Conservation (phyloP, 192 early-diverging fungal species). For the Rhizophlyctis rosea region DNA sequence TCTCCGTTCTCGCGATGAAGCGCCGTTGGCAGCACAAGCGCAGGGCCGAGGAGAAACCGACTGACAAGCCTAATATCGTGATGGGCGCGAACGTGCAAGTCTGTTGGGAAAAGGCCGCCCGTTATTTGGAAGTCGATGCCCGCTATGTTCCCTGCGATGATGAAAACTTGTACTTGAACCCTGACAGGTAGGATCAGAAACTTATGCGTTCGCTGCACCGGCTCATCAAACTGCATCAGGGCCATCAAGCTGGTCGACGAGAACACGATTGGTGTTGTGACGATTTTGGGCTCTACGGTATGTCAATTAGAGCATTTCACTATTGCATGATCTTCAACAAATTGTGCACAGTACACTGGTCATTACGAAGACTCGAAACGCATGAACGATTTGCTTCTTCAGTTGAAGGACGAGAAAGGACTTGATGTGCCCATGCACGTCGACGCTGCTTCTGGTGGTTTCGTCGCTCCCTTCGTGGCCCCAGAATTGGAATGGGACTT, state of each 20-base stretch:
- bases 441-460: constrained; percentile 81
- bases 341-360: constrained; percentile 58
- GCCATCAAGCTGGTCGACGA: constrained; percentile 72
- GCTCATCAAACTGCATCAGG: no score
- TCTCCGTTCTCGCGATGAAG: constrained; percentile 76
- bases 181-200: no score
- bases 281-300: constrained; percentile 69
- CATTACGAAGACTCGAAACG: constrained; percentile 75
- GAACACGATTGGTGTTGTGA: constrained; percentile 78
- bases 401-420: constrained; percentile 57
- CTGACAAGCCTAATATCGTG: constrained; percentile 74
- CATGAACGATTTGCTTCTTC: constrained; percentile 60
- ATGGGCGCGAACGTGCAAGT: constrained; percentile 76
- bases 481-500: constrained; percentile 76
- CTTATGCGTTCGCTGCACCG: no score
- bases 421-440: constrained; percentile 79
- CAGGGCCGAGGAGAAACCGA: constrained; percentile 57
- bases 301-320: neutral
- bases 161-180: constrained; percentile 52
- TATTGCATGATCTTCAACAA: neutral
- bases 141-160: constrained; percentile 61
- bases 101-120: constrained; percentile 62
- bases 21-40: constrained; percentile 67
- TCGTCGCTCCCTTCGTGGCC: constrained; percentile 79
- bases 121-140: constrained; percentile 76